Percentiles rank a stretch among this genome's conserved stretches.
Evolutionary conservation across 495 filamentous ascomycete species (phyloP).

Genomic region (Pyrenula aspistea): DNA sequence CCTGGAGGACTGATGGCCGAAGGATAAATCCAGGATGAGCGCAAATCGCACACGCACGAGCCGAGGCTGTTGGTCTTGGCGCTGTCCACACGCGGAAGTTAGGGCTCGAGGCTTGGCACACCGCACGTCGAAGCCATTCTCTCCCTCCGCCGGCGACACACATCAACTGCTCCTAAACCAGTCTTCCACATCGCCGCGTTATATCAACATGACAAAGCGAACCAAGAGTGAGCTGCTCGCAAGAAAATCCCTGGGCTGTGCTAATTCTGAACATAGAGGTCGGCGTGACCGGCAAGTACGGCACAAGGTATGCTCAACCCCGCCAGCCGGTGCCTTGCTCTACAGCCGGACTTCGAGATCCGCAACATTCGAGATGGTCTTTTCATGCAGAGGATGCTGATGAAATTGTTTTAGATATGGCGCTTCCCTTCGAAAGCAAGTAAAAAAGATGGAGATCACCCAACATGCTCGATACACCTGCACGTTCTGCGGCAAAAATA

Average conservation of each 20-base stretch:
- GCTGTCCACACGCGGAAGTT: too few relatives aligned
- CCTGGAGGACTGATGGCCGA: neutral
- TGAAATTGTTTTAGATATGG: conserved; percentile 59
- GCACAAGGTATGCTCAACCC: conserved; percentile 42
- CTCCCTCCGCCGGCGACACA: too few relatives aligned
- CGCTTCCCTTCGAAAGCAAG: conserved; percentile 98
- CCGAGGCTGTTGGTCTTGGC: too few relatives aligned
- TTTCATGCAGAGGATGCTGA: conserved; percentile 17
- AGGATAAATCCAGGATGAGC: too few relatives aligned
- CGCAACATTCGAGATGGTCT: conserved; percentile 2
- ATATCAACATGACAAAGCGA: conserved; percentile 81
- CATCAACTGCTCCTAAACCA: too few relatives aligned
- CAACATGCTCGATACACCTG: conserved; percentile 84
- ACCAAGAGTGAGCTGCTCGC: conserved; percentile 59
- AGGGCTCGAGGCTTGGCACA: too few relatives aligned
- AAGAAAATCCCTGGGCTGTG: conserved; percentile 5
- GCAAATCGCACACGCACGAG: too few relatives aligned
- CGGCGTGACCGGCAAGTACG: conserved; percentile 69
- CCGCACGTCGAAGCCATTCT: too few relatives aligned
- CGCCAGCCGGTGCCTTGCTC: conserved; percentile 7
- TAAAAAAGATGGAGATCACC: conserved; percentile 99
- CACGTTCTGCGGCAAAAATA: conserved; percentile 94
- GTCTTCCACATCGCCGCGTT: conserved; percentile 14
- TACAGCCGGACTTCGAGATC: neutral
- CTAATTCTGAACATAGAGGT: conserved; percentile 51